phyloP scores from a whole-genome alignment of 2,329 filamentous ascomycete species.

The Tolypocladium sp. region DNA sequence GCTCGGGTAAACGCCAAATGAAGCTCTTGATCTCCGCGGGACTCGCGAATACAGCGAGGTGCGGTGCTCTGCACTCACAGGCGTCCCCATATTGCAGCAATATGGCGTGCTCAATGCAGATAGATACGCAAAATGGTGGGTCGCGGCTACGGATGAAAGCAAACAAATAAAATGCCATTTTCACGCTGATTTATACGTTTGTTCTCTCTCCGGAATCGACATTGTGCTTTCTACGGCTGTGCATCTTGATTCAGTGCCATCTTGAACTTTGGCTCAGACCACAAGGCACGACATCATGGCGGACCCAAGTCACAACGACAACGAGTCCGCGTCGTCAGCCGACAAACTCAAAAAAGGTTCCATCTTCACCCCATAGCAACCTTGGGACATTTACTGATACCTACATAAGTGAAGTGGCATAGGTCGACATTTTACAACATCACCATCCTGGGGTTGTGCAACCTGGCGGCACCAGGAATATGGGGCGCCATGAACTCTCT shows the following conservation, averaged over 20 bases:
- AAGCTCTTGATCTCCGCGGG: neutral
- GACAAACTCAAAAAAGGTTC: neutral
- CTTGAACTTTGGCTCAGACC: neutral
- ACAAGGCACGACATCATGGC: neutral
- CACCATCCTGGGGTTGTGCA: conserved; percentile 60
- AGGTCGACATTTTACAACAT: conserved; percentile 66
- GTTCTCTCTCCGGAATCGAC: too few relatives aligned
- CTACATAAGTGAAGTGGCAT: conserved; percentile 52
- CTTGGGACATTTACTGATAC: neutral
- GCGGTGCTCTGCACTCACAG: neutral
- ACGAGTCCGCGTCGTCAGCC: neutral
- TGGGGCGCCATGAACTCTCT: conserved; percentile 68
- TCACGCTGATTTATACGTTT: too few relatives aligned
- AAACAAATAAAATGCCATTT: too few relatives aligned
- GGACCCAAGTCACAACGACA: neutral
- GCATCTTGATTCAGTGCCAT: neutral
- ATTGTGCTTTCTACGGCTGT: too few relatives aligned
- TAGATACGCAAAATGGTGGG: too few relatives aligned
- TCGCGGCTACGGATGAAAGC: too few relatives aligned
- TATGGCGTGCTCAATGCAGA: too few relatives aligned
- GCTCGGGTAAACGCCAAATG: neutral
- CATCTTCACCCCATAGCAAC: neutral
- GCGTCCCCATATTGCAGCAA: neutral
- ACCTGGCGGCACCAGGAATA: conserved; percentile 61
- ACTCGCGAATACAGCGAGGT: too few relatives aligned